Evolutionary conservation across 75 land plant species (phyloP), one percentile per base, ranked within the genome.

Genomic region (Pinus albicaulis): DNA sequence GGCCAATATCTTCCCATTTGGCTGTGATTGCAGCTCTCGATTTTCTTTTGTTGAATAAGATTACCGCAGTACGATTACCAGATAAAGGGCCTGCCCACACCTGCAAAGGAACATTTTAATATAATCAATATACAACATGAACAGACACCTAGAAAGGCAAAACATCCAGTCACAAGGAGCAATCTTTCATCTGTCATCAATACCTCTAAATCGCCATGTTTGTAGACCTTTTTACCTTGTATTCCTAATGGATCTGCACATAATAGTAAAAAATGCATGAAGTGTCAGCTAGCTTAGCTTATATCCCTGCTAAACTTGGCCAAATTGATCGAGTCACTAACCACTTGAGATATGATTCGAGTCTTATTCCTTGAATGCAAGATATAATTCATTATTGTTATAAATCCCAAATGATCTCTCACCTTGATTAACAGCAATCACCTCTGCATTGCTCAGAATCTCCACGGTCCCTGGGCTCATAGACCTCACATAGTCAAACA

Each of bases 361-460:
- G 31, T 28, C 31, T 28, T 10, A 48, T 1, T 8, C 52, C 8
- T 59, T 59, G 61, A 20, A 59, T 19, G 61, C 23, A 59, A n/a
- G 19, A 59, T 59, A 4, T 20, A 2, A 48, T 48, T 48, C 52
- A 48, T 48, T 10, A 10, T 8, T 48, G 52, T 48, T 8, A 48
- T 48, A 1, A 48, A 48, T 48, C 52, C 52, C 5, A 60, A 17
- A 2, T 3, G 8, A 24, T 8, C 22, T 15, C 34, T 78, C 71
- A 93, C 98, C 98, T 89, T 96, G 99, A 77, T 94, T 96, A 15
- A 96, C 87, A 48, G 84, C 91, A 76, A 96, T 92, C 48, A 96
- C 99, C 76, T 96, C 99, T 76, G 66, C 59, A 72, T 96, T 96
- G 75, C 85, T 80, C 7, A 93, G 57, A 56, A 96, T 78, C 62